Conservation (phyloP, 2,329 filamentous ascomycete genomes). For the Colletotrichum musae region DNA sequence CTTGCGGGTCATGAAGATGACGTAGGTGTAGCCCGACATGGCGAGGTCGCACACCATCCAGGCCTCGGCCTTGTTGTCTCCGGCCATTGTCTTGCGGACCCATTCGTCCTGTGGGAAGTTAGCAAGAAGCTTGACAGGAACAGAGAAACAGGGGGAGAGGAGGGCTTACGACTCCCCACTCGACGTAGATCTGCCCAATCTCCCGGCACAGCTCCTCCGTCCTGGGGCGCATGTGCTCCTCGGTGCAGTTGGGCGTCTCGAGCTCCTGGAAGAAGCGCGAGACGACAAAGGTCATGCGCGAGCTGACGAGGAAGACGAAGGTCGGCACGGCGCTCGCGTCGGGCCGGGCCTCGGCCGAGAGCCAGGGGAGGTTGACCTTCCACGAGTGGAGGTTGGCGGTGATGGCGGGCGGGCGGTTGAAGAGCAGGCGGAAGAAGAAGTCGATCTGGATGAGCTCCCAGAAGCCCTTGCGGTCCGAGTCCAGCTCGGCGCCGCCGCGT, state of each 20-base stretch:
- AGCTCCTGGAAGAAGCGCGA: slow-evolving; percentile 47
- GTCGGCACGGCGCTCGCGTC: slow-evolving; percentile 45
- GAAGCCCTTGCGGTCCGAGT: slow-evolving; percentile 48
- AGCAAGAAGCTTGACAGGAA: background rate
- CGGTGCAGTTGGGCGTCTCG: slow-evolving; percentile 20
- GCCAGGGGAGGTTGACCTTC: slow-evolving; percentile 52
- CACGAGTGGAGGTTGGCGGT: slow-evolving; percentile 45
- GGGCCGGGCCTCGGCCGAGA: slow-evolving; percentile 43
- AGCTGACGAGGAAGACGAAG: slow-evolving; percentile 47
- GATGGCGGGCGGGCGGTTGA: slow-evolving; percentile 49
- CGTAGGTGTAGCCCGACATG: slow-evolving; percentile 49
- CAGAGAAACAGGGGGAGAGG: background rate
- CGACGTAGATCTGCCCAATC: slow-evolving; percentile 45
- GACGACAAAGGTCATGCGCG: slow-evolving; percentile 48
- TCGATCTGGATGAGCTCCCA: slow-evolving; percentile 53
- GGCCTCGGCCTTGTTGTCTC: slow-evolving; percentile 41
- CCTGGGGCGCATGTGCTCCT: slow-evolving; percentile 44
- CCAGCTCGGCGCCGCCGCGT: slow-evolving; percentile 19
- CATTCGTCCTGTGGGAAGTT: slow-evolving; percentile 45
- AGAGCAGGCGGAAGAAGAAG: slow-evolving; percentile 49
- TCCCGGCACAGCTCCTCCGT: slow-evolving; percentile 48
- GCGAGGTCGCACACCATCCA: slow-evolving; percentile 49
- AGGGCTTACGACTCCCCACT: slow-evolving; percentile 48
- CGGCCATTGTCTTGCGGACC: slow-evolving; percentile 42
- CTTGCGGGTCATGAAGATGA: slow-evolving; percentile 52